Percentiles rank a stretch among this genome's conserved stretches.
These are phyloP conservation scores for Hordeum vulgare DNA, from an alignment of 176 grass and related monocot species.

Conservation along the genomic window MorexV3_pseudomolecules_assembly NC_058524.1:579940372-579940871, in stretches of 20 bases:
- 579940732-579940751: background rate
- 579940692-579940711: no score
- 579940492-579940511: background rate
- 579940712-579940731: background rate
- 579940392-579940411: background rate
- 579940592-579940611: background rate
- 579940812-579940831: background rate
- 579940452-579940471: conserved; percentile 5
- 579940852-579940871: no score
- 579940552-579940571: background rate
- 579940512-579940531: background rate
- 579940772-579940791: no score
- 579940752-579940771: no score
- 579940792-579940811: background rate
- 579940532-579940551: background rate
- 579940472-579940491: background rate
- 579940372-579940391: no score
- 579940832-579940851: background rate
- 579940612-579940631: background rate
- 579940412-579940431: background rate
- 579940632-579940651: background rate
- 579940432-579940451: background rate
- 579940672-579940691: no score
- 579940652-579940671: background rate
- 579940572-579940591: no score